phyloP scores from a whole-genome alignment of 108 stramenopile species.

The Cyclotella cryptica region DNA sequence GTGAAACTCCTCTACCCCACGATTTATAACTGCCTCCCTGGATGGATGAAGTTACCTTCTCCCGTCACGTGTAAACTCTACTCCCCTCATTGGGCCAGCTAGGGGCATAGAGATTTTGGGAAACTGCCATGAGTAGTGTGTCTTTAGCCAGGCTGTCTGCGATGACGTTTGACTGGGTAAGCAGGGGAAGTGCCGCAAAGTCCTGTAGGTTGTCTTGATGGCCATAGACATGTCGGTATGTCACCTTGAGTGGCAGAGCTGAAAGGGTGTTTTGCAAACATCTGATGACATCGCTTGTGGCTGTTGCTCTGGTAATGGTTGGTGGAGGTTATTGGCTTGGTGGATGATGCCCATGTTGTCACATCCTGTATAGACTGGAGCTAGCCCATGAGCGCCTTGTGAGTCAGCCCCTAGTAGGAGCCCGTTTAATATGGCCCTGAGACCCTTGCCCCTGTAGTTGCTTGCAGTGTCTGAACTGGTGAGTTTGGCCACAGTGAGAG shows the following conservation, averaged over 20 bases:
- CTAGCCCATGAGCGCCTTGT: not conserved
- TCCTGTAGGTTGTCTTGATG: slow-evolving; percentile 14
- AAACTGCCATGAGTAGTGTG: no score
- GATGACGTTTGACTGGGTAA: no score
- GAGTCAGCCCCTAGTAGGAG: not conserved
- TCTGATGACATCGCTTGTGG: slow-evolving; percentile 5
- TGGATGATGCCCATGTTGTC: slow-evolving; percentile 10
- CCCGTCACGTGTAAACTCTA: no score
- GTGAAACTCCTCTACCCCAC: no score
- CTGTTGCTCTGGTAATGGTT: not conserved
- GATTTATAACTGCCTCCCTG: no score
- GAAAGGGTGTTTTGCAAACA: not conserved
- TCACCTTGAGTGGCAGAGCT: not conserved
- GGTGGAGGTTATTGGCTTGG: not conserved
- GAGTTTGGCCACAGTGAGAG: not conserved
- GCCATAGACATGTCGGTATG: slow-evolving; percentile 11
- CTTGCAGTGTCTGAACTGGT: not conserved
- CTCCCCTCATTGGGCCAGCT: no score
- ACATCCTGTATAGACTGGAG: not conserved
- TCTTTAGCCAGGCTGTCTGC: no score
- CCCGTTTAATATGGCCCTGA: not conserved
- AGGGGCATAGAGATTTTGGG: no score
- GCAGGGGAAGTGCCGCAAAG: no score
- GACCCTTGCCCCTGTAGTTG: slow-evolving; percentile 12
- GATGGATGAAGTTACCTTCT: no score